A percentile compares a stretch with the other conserved stretches of the same genome.
These are phyloP conservation scores for Colletotrichum orchidophilum DNA, from an alignment of 2,329 filamentous ascomycete genomes.

Conservation along the genomic window DNA sequence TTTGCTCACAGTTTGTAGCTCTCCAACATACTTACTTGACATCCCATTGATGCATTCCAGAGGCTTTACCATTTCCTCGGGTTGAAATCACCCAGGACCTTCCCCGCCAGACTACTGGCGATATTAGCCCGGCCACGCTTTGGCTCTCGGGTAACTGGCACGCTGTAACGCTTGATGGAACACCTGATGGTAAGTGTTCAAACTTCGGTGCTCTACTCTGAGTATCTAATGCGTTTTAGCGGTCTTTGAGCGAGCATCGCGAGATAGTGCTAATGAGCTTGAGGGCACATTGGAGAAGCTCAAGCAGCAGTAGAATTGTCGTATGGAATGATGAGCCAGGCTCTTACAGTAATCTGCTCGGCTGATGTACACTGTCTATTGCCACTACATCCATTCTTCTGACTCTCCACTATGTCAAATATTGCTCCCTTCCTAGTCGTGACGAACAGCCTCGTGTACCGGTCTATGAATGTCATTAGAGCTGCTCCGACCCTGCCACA, in stretches of 20 bases:
- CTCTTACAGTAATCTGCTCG: background rate
- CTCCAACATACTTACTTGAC: background rate
- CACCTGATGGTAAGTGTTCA: constrained; percentile 34
- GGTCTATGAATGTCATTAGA: background rate
- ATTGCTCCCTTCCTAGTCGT: background rate
- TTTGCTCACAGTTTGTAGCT: background rate
- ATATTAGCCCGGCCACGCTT: constrained; percentile 33
- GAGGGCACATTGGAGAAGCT: constrained; percentile 31
- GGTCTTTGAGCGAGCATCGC: constrained; percentile 33
- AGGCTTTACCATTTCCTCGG: constrained; percentile 1
- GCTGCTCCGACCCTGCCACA: background rate
- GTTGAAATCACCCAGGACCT: background rate
- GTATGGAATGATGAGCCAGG: background rate
- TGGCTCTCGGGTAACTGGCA: constrained; percentile 38
- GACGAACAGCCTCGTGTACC: background rate
- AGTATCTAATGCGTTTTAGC: constrained; percentile 19
- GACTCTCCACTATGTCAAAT: background rate
- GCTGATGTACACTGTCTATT: background rate
- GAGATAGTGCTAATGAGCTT: constrained; percentile 34
- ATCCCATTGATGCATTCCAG: background rate
- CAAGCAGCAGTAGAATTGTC: constrained; percentile 12
- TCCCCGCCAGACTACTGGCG: constrained; percentile 7
- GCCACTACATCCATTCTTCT: background rate
- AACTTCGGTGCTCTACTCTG: background rate
- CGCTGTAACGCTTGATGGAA: constrained; percentile 36